Conservation (phyloP, 176 grass and related monocot genomes). For the Ensete ventricosum region DNA sequence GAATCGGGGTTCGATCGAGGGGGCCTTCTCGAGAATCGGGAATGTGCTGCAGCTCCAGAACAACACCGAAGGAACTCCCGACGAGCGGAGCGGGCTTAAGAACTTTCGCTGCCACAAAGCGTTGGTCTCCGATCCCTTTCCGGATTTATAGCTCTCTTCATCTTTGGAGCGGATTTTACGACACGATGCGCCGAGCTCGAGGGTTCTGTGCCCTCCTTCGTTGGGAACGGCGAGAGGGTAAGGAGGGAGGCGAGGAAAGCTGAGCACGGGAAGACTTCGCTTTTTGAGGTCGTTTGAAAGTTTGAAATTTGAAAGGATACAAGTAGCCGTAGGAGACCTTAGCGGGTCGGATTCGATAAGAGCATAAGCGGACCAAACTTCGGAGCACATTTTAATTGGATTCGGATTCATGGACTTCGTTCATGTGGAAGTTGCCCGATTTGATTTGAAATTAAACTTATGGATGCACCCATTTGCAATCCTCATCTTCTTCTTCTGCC, state of each 20-base stretch:
- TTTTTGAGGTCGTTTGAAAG: constrained; percentile 8
- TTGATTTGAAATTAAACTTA: too few species aligned
- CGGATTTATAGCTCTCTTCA: not conserved
- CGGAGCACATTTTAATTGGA: too few species aligned
- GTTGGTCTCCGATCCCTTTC: not conserved
- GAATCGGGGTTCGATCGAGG: not conserved
- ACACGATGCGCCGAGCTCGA: constrained; percentile 22
- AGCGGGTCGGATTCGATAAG: not conserved
- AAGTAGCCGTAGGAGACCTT: not conserved
- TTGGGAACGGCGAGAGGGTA: not conserved
- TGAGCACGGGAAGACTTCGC: not conserved
- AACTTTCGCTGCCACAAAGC: not conserved
- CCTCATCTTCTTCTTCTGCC: too few species aligned
- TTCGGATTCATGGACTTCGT: too few species aligned
- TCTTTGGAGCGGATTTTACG: constrained; percentile 16
- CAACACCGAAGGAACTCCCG: not conserved
- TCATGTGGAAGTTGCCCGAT: too few species aligned
- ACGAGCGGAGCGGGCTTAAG: constrained; percentile 10
- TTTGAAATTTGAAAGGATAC: constrained; percentile 23
- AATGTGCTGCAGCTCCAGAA: not conserved
- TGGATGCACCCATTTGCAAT: too few species aligned
- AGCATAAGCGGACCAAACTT: too few species aligned
- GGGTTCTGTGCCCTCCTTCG: not conserved
- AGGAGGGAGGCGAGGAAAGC: not conserved
- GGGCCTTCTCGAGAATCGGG: not conserved